Conservation (phyloP, 2,329 filamentous ascomycete species). For the Fusarium napiforme region DNA sequence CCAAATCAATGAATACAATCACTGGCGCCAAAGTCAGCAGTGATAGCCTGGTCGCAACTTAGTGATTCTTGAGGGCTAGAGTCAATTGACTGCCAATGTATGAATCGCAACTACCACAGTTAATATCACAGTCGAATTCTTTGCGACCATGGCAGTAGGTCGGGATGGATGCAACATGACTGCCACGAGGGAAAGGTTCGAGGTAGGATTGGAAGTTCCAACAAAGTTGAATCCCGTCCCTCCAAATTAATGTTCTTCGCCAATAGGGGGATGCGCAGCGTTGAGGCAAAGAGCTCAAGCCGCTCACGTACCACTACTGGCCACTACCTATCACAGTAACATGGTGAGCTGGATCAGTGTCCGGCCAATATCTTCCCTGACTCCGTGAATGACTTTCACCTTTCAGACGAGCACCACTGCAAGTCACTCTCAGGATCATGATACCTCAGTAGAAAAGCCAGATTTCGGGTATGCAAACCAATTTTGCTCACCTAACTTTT, state of each 20-base stretch:
- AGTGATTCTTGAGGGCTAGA: no score
- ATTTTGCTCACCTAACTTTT: not conserved
- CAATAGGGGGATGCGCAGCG: not conserved
- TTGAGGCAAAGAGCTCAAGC: not conserved
- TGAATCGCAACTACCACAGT: no score
- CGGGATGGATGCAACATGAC: not conserved
- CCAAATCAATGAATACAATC: no score
- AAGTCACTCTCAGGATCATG: not conserved
- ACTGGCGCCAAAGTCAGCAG: no score
- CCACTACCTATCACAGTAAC: not conserved
- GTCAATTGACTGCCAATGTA: no score
- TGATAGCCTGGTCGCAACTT: no score
- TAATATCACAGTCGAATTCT: not conserved
- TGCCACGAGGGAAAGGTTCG: no score
- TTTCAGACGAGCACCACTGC: not conserved
- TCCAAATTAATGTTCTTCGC: not conserved
- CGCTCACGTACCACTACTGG: not conserved
- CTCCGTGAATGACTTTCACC: not conserved
- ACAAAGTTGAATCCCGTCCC: not conserved
- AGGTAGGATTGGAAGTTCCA: not conserved
- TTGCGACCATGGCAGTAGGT: not conserved
- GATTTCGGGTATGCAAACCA: not conserved
- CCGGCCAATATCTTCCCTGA: fast-evolving
- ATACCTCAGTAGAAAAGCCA: not conserved
- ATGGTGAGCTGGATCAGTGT: not conserved